These are phyloP conservation scores for Populus alba DNA, from an alignment of 345 rosid species.

Conservation along the genomic window DNA sequence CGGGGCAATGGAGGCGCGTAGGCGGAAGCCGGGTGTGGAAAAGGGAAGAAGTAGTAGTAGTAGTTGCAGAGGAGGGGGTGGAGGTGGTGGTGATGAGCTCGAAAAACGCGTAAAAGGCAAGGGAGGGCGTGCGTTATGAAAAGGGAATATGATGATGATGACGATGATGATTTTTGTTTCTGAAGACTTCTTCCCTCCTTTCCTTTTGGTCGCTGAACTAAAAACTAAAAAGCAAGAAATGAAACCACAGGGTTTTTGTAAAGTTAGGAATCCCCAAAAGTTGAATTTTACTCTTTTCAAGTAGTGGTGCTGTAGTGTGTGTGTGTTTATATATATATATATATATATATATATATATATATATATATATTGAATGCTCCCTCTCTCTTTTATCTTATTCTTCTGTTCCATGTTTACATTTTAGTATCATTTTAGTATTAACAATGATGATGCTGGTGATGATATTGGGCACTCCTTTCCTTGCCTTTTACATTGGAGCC, in stretches of 20 bases:
- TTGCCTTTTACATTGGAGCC: no score
- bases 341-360: no score
- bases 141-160: slow-evolving; percentile 35
- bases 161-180: slow-evolving; percentile 9
- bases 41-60: slow-evolving; percentile 14
- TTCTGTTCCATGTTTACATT: no score
- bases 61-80: not conserved
- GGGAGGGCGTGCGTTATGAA: slow-evolving; percentile 71
- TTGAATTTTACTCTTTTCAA: not conserved
- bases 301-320: no score
- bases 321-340: no score
- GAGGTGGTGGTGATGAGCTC: slow-evolving; percentile 17
- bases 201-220: not conserved
- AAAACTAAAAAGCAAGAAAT: not conserved
- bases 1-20: not conserved
- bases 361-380: no score
- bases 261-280: slow-evolving; percentile 29
- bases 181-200: not conserved
- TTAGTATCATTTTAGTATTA: no score
- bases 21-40: not conserved
- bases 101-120: slow-evolving; percentile 68
- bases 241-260: not conserved
- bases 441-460: no score
- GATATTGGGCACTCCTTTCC: no score
- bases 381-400: no score